Evolutionary conservation across 495 filamentous ascomycete genomes (phyloP), one percentile per base, ranked within the genome.

Genomic region (Lophiotrema nucula): DNA sequence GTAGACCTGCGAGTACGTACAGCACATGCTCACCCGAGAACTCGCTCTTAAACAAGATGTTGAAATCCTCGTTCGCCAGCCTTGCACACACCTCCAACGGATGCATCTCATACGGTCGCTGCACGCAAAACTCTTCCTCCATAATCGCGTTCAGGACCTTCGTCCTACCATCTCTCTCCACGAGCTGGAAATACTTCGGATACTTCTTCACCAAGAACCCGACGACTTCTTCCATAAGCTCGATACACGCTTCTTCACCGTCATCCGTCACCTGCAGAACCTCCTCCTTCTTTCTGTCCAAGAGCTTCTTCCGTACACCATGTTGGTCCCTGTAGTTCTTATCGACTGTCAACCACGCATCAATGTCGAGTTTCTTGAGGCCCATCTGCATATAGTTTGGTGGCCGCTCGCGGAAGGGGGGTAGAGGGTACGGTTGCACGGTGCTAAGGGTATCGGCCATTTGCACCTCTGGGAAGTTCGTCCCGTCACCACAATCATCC

Each of bases 11-110:
- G 5, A 24, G n/a, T 4, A 72, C 78, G 64, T 60, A 81, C 78
- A 81, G 63, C 47, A 79, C 77, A 50, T 80, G 78, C 53, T 79
- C 71, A 8, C 67, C 72, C 10, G 77, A 73, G 21, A 60, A 65
- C 25, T 70, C 69, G 37, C 81, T 78, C 58, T 75, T 74, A 68
- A 78, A 71, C 37, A 84, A 41, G 43, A 84, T 70, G 55, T 77
- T 83, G 43, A 84, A 70, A 58, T 83, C 81, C 64, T 83, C 80
- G 79, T 80, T 81, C 16, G 77, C 75, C 24, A 83, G 67, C 53
- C 77, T 69, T 5, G 81, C 81, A n/a, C 79, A 80, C 15, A 78
- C 70, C 63, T 84, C 81, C 27, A 84, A 69, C 24, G 80, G 79
- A 48, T 79, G 75, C 13, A 11, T 4, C 12, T 65, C 60, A 19